A percentile compares a stretch with the other conserved stretches of the same genome.
Evolutionary conservation across 2,329 filamentous ascomycete species (phyloP).

Genomic region (Cadophora gregata): DNA sequence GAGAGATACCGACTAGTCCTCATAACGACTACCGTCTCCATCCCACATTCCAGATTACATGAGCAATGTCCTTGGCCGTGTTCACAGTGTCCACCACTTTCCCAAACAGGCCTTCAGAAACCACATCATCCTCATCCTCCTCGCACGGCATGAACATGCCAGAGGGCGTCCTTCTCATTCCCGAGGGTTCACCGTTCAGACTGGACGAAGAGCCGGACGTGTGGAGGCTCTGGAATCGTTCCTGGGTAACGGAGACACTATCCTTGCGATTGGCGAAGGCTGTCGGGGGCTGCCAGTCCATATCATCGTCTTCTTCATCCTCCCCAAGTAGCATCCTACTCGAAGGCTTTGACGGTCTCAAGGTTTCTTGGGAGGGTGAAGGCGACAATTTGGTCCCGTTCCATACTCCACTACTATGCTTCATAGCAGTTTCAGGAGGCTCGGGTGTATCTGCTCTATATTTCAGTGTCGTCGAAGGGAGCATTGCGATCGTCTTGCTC

Average conservation of each 20-base stretch:
- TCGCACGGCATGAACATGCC: constrained; percentile 93
- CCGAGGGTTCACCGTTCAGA: constrained; percentile 56
- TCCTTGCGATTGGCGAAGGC: constrained; percentile 41
- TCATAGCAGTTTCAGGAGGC: constrained; percentile 64
- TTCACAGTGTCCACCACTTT: constrained; percentile 56
- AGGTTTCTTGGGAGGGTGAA: constrained; percentile 79
- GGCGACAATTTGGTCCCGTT: constrained; percentile 54
- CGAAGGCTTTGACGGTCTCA: constrained; percentile 68
- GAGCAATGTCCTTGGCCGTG: constrained; percentile 72
- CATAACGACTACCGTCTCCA: constrained; percentile 42
- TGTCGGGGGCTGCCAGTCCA: constrained; percentile 54
- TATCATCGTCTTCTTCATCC: constrained; percentile 54
- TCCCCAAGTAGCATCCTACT: constrained; percentile 64
- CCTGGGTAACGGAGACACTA: constrained; percentile 39
- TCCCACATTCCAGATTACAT: constrained; percentile 71
- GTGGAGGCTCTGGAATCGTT: constrained; percentile 39
- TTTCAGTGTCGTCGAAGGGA: constrained; percentile 72
- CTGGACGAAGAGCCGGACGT: constrained; percentile 46
- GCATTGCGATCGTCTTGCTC: constrained; percentile 70
- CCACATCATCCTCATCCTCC: constrained; percentile 68
- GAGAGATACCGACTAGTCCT: constrained; percentile 17
- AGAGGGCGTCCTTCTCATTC: constrained; percentile 79
- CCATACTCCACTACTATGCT: constrained; percentile 60
- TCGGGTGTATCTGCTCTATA: constrained; percentile 66
- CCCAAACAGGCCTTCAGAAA: constrained; percentile 59